Conservation (phyloP, 1,139 yeast genomes). For the Geotrichum citri-aurantii region DNA sequence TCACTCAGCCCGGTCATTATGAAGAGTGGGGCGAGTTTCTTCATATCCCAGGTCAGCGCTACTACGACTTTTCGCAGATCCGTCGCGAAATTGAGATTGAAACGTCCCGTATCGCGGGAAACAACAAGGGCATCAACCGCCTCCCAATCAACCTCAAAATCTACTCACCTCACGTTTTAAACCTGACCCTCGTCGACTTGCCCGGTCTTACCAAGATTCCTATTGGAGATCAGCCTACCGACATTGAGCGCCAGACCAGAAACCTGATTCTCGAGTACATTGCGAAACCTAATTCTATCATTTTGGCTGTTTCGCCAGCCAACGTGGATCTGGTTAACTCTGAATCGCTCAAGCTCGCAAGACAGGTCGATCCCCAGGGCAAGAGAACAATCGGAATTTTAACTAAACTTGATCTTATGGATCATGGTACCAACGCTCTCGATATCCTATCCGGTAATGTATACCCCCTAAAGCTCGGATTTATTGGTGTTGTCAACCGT, state of each 20-base stretch:
- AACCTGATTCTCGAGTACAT: conserved; percentile 83
- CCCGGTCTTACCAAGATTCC: conserved; percentile 98
- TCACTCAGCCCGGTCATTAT: conserved; percentile 11
- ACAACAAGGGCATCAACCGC: conserved; percentile 88
- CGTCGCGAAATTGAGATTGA: conserved; percentile 86
- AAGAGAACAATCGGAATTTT: conserved; percentile 91
- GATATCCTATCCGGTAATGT: conserved; percentile 92
- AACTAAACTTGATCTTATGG: conserved; percentile 93
- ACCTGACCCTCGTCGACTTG: conserved; percentile 85
- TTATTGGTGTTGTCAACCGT: conserved; percentile 92
- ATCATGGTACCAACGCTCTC: conserved; percentile 93
- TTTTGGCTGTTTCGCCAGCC: conserved; percentile 95
- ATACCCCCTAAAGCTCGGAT: conserved; percentile 92
- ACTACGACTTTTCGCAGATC: conserved; percentile 75
- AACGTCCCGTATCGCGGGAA: conserved; percentile 90
- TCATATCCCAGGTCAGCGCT: conserved; percentile 80
- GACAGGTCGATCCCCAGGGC: conserved; percentile 96
- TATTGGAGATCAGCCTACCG: conserved; percentile 96
- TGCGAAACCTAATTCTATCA: conserved; percentile 90
- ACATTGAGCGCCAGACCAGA: conserved; percentile 90
- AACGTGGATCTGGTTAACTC: conserved; percentile 95
- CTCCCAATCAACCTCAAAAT: conserved; percentile 89
- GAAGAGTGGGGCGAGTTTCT: conserved; percentile 94
- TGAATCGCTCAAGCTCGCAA: conserved; percentile 88
- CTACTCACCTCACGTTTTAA: conserved; percentile 81